Evolutionary conservation across 1,284 basidiomycete genomes (phyloP).

Genomic region (Apiotrichum porosum): DNA sequence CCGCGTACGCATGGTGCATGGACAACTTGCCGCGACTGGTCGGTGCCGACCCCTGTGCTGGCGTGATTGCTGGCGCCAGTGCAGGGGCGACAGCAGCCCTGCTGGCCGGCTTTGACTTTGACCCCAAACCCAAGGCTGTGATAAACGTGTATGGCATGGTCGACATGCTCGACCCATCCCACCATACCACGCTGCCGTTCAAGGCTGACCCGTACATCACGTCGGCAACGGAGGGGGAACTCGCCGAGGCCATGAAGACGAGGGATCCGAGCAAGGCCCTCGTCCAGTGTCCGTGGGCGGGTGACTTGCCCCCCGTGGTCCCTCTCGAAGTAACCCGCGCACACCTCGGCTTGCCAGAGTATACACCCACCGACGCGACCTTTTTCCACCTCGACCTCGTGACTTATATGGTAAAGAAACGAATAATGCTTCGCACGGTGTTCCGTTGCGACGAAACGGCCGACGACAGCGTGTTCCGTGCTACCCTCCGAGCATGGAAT

Average conservation of each 20-base stretch:
- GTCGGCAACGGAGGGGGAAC: background rate
- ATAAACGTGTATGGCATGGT: conserved; percentile 12
- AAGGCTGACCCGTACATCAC: background rate
- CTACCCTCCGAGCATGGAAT: background rate
- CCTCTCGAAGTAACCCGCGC: conserved; percentile 4
- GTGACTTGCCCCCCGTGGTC: conserved; percentile 9
- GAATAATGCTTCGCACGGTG: conserved; percentile 10
- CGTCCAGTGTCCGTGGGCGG: conserved; percentile 5
- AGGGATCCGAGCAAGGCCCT: background rate
- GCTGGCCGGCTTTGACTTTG: background rate
- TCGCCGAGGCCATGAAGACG: background rate
- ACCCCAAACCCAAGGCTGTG: background rate
- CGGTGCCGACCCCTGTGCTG: conserved; percentile 17
- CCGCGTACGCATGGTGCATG: conserved; percentile 22
- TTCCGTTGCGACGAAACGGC: conserved; percentile 15
- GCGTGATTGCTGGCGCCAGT: conserved; percentile 24
- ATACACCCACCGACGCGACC: background rate
- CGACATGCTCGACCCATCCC: conserved; percentile 4
- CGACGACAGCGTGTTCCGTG: conserved; percentile 9
- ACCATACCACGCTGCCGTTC: background rate
- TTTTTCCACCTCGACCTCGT: conserved; percentile 6
- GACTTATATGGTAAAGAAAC: conserved; percentile 2
- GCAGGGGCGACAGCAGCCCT: background rate
- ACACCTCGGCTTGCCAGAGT: conserved; percentile 5
- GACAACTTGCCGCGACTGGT: conserved; percentile 7